Percentiles rank a stretch among this genome's conserved stretches.
These are phyloP conservation scores for Hyaloscypha bicolor DNA, from an alignment of 495 filamentous ascomycete genomes.

Conservation along the genomic window DNA sequence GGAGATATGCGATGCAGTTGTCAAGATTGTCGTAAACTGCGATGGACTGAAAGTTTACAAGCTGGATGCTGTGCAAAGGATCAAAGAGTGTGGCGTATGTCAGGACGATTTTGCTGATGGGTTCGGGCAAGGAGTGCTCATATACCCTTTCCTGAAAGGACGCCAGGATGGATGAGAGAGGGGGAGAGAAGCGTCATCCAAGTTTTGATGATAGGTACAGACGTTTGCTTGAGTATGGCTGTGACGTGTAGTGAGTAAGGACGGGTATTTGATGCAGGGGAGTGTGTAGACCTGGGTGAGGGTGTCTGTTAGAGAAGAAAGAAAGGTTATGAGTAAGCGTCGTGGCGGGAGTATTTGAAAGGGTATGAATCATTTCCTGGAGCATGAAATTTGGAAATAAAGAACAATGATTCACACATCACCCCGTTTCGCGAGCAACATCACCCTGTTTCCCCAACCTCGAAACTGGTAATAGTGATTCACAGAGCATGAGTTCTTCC, in stretches of 20 bases:
- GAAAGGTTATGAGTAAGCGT: not conserved
- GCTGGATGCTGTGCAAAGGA: not conserved
- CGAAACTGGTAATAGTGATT: not conserved
- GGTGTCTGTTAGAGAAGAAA: not conserved
- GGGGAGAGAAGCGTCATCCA: not conserved
- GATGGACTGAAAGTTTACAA: slow-evolving; percentile 18
- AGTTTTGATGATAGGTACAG: not conserved
- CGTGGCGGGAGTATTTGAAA: not conserved
- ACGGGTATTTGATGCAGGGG: not conserved
- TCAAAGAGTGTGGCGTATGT: slow-evolving; percentile 18
- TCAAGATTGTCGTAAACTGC: slow-evolving; percentile 16
- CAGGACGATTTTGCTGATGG: slow-evolving; percentile 18
- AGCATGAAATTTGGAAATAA: not conserved
- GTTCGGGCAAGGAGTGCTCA: slow-evolving; percentile 1
- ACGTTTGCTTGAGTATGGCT: slow-evolving; percentile 1
- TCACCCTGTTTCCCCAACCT: not conserved
- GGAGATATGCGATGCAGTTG: slow-evolving; percentile 10
- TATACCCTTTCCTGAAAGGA: slow-evolving; percentile 14
- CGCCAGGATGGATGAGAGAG: slow-evolving; percentile 17
- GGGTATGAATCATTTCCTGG: not conserved
- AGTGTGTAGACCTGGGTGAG: not conserved
- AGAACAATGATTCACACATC: not conserved
- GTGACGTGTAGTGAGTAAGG: not conserved
- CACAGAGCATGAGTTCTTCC: too few species aligned
- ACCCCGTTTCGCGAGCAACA: not conserved